Evolutionary conservation across 2,329 filamentous ascomycete genomes (phyloP).

Genomic region (Neofusicoccum ribis): DNA sequence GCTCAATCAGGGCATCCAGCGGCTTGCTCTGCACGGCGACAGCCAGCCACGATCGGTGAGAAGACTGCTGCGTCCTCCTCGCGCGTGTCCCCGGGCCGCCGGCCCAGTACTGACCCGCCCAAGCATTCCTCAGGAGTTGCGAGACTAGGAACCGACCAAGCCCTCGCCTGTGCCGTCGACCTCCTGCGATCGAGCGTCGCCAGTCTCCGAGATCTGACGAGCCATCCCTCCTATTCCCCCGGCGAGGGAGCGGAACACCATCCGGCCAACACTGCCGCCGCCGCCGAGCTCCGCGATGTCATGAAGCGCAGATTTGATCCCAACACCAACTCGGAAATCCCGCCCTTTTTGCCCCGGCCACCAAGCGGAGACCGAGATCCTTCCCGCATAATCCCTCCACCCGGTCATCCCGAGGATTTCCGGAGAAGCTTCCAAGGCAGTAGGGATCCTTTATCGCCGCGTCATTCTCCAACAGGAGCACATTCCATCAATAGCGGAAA

Average conservation of each 20-base stretch:
- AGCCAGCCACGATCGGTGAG: slow-evolving; percentile 13
- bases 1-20: slow-evolving; percentile 7
- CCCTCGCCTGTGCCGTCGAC: slow-evolving; percentile 8
- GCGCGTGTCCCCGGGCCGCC: not conserved
- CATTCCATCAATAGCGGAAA: not conserved
- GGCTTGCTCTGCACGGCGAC: not conserved
- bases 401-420: slow-evolving; percentile 3
- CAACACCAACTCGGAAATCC: not conserved
- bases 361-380: slow-evolving; percentile 9
- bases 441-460: slow-evolving; percentile 14
- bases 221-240: not conserved
- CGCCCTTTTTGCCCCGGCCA: not conserved
- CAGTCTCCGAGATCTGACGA: slow-evolving; percentile 4
- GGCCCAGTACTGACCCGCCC: not conserved
- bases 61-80: not conserved
- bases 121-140: slow-evolving; percentile 6
- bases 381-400: slow-evolving; percentile 3
- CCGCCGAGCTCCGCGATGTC: slow-evolving; percentile 8
- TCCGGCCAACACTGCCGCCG: not conserved
- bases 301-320: slow-evolving; percentile 14
- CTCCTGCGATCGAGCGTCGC: slow-evolving; percentile 10
- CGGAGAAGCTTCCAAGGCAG: slow-evolving; percentile 16
- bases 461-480: slow-evolving; percentile 10
- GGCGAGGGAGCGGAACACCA: not conserved
- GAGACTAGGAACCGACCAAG: slow-evolving; percentile 10